These are phyloP conservation scores for Aspergillus haitiensis DNA, from an alignment of 495 filamentous ascomycete genomes.

Conservation along the genomic window DNA sequence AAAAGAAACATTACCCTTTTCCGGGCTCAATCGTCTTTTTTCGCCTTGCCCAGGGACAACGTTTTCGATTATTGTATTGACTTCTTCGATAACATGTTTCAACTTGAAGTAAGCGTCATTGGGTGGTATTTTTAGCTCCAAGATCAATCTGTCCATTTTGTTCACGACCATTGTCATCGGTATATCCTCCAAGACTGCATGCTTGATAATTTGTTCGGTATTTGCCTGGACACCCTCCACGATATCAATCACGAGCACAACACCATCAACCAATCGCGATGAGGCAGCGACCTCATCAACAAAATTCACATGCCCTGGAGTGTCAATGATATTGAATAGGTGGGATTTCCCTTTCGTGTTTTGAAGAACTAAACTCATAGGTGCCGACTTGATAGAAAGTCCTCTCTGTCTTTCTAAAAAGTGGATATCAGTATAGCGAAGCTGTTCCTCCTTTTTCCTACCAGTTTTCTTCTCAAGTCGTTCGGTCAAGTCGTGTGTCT, in stretches of 20 bases:
- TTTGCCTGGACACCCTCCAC: slow-evolving; percentile 98
- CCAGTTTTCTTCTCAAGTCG: slow-evolving; percentile 75
- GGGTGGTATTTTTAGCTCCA: slow-evolving; percentile 93
- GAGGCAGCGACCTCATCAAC: slow-evolving; percentile 93
- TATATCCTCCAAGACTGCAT: slow-evolving; percentile 86
- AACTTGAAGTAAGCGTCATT: slow-evolving; percentile 98
- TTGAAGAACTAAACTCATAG: slow-evolving; percentile 90
- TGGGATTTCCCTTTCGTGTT: slow-evolving; percentile 92
- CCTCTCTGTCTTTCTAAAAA: slow-evolving; percentile 85
- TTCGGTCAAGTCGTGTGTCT: slow-evolving; percentile 85
- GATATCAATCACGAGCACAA: slow-evolving; percentile 91
- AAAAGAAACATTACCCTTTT: slow-evolving; percentile 96
- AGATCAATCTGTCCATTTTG: slow-evolving; percentile 93
- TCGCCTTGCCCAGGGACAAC: slow-evolving; percentile 82
- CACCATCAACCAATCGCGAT: slow-evolving; percentile 83
- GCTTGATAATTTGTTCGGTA: slow-evolving; percentile 94
- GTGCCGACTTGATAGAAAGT: slow-evolving; percentile 88
- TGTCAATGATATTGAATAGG: slow-evolving; percentile 91
- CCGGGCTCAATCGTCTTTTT: slow-evolving; percentile 79
- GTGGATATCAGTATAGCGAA: slow-evolving; percentile 92
- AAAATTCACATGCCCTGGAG: slow-evolving; percentile 97
- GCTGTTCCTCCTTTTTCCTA: slow-evolving; percentile 81
- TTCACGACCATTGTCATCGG: slow-evolving; percentile 90
- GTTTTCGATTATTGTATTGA: slow-evolving; percentile 92
- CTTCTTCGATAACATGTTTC: slow-evolving; percentile 96